Evolutionary conservation across 768 basidiomycete genomes (phyloP).

Genomic region (Kondoa malvinella): DNA sequence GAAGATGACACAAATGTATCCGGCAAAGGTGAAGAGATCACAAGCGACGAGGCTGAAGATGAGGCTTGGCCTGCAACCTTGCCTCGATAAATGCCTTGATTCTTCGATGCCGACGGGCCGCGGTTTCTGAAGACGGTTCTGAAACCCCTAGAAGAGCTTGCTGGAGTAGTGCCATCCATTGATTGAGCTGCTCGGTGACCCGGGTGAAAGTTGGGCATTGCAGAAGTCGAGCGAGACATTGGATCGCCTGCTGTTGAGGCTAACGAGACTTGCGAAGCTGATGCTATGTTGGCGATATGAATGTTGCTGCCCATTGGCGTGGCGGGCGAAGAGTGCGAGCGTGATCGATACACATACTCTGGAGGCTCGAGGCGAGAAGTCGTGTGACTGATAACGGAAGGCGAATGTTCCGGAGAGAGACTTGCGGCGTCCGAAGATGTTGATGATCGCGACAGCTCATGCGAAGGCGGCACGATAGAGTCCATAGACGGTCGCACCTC

Average conservation of each 20-base stretch:
- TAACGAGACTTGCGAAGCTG: not conserved
- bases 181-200: not conserved
- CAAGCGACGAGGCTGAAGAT: not conserved
- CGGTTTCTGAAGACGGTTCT: not conserved
- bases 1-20: conserved; percentile 9
- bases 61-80: not conserved
- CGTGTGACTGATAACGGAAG: no score
- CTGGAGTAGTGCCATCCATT: not conserved
- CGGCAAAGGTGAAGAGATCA: conserved; percentile 19
- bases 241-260: not conserved
- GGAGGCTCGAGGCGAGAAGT: not conserved
- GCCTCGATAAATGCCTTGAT: not conserved
- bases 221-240: not conserved
- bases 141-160: not conserved
- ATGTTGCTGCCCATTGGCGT: not conserved
- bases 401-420: no score
- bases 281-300: not conserved
- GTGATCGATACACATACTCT: not conserved
- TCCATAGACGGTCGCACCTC: not conserved
- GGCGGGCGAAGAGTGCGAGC: not conserved
- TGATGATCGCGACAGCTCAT: not conserved
- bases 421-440: not conserved
- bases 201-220: not conserved
- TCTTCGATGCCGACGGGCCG: not conserved
- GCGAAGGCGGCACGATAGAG: not conserved